Base-by-base conservation (phyloP, 106 monocot genomes). In the Gastrodia elata region DNA sequence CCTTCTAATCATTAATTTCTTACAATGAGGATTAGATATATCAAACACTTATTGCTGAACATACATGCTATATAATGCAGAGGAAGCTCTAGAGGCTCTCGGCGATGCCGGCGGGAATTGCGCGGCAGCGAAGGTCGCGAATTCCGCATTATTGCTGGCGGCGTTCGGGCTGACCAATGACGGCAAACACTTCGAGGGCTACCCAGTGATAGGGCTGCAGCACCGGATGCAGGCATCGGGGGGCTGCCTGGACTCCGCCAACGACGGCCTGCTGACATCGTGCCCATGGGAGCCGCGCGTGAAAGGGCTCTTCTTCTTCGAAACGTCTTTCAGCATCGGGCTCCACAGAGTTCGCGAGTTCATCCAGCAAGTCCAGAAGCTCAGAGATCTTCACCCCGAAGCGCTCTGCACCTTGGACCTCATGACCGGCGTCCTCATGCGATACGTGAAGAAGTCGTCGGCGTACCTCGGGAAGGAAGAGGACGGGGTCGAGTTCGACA, bases 261-360 rank as follows among this genome's bases (percentile, higher is more conserved):
- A 91, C 26, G 91, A 91, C 71, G 32, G 25, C 30, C 75, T 91
- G 18, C 36, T 75, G 44, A 88, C 88, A 0, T 52, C 77, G 13
- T 88, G 91, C 56, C 25, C 74, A 0, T 91, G 88, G 88, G 88
- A 91, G 36, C 86, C 86, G 0, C 48, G 85, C 13, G 27, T 88
- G 2, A 70, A 39, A 32, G 77, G 77, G 11, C 14, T 18, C 18
- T 91, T 81, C 57, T 77, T 72, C 40, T 72, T 75, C 57, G 82
- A 88, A 64, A 76, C 88, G 0, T 39, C 75, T 6, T 13, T 86
- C 37, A 86, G 80, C 85, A 80, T 91, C n/a, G 55, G 41, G 1
- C 44, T 91, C 2, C 56, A 83, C 48, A 77, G 74, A 22, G 83
- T 74, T 16, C 61, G 32, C n/a, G 83, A 76, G 37, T 91, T 91